A percentile compares a stretch with the other conserved stretches of the same genome.
Evolutionary conservation across 345 rosid species (phyloP).

Genomic region (Zanthoxylum bungeanum): DNA sequence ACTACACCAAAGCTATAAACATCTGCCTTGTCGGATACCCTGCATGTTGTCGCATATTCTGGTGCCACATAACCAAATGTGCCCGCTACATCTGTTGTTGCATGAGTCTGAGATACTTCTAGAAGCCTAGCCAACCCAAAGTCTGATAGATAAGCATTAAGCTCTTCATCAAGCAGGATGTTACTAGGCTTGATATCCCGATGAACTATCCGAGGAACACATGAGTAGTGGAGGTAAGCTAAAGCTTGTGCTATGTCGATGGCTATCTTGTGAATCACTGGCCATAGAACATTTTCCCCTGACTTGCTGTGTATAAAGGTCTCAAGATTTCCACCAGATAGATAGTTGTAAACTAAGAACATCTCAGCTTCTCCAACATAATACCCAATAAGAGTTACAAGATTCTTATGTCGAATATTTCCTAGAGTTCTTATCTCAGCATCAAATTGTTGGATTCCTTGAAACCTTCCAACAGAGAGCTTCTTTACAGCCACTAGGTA

Average conservation of each 20-base stretch:
- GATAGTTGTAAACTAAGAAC: conserved; percentile 63
- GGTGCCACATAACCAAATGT: conserved; percentile 80
- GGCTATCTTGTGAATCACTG: conserved; percentile 57
- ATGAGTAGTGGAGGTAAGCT: conserved; percentile 65
- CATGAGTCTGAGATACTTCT: conserved; percentile 70
- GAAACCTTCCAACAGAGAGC: conserved; percentile 59
- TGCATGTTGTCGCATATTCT: conserved; percentile 68
- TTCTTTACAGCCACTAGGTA: conserved; percentile 60
- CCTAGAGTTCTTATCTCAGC: conserved; percentile 70
- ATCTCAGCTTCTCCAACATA: conserved; percentile 56
- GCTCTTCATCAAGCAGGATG: conserved; percentile 58
- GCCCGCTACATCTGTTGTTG: conserved; percentile 71
- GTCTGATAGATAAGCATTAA: conserved; percentile 66
- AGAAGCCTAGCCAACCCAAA: conserved; percentile 67
- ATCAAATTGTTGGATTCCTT: conserved; percentile 62
- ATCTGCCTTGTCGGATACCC: conserved; percentile 74
- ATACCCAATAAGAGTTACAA: conserved; percentile 62
- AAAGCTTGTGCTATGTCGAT: conserved; percentile 59
- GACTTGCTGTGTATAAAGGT: conserved; percentile 54
- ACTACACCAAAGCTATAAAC: conserved; percentile 73
- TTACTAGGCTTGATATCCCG: conserved; percentile 78
- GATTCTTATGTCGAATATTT: conserved; percentile 56
- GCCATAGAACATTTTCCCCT: conserved; percentile 37
- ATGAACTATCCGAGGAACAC: conserved; percentile 64
- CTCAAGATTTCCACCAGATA: conserved; percentile 72